phyloP scores from a whole-genome alignment of 345 rosid species.

The Aquilaria yunnanensis region DNA sequence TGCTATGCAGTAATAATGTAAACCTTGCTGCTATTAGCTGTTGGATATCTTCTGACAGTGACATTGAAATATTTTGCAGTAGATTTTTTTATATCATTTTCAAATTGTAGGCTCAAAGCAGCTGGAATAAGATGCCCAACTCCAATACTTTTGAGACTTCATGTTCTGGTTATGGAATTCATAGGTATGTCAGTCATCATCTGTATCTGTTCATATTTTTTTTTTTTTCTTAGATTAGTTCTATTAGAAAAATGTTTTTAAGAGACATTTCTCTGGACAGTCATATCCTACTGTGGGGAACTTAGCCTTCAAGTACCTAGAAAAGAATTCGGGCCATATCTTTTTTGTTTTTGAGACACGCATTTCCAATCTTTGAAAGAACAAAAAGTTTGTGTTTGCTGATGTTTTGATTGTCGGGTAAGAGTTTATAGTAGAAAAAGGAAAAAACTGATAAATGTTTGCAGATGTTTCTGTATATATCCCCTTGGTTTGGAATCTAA shows the following conservation, averaged over 20 bases:
- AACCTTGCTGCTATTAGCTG: no score
- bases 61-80: background rate
- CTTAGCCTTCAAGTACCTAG: background rate
- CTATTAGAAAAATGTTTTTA: no score
- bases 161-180: constrained; percentile 98
- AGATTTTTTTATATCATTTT: background rate
- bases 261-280: no score
- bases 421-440: no score
- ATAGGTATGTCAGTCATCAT: constrained; percentile 42
- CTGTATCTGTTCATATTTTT: background rate
- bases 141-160: constrained; percentile 68
- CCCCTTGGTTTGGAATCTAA: background rate
- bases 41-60: no score
- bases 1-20: no score
- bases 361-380: no score
- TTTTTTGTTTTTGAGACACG: background rate
- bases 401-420: no score
- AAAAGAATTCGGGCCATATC: constrained; percentile 2
- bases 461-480: background rate
- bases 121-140: constrained; percentile 92
- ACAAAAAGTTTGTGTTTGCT: no score
- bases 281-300: background rate
- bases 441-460: no score
- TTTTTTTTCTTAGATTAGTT: background rate
- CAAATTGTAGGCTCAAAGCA: constrained; percentile 66